A percentile compares a stretch with the other conserved stretches of the same genome.
Conservation (phyloP, 139 green algal species). For the Desmodesmus armatus region DNA sequence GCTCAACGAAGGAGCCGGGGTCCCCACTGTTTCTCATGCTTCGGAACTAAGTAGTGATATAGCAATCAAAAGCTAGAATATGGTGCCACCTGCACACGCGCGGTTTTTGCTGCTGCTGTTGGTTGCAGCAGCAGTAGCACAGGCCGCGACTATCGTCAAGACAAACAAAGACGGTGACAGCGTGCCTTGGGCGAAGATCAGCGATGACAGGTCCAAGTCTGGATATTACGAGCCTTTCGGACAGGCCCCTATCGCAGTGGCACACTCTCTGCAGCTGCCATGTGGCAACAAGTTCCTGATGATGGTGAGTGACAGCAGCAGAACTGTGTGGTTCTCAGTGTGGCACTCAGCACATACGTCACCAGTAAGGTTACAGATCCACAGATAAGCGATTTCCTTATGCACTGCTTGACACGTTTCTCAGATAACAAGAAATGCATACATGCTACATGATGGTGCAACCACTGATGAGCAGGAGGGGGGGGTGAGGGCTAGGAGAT, state of each 20-base stretch:
- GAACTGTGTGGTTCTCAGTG: no score
- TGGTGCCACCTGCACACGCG: not conserved
- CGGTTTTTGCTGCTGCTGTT: not conserved
- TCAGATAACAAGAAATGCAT: no score
- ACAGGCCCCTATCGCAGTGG: conserved; percentile 19
- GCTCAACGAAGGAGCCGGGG: not conserved
- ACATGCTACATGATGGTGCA: no score
- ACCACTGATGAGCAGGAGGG: no score
- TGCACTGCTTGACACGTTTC: no score
- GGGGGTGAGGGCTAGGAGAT: no score
- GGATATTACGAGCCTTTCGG: conserved; percentile 14
- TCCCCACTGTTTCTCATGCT: not conserved
- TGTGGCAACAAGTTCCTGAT: conserved; percentile 23
- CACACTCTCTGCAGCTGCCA: conserved; percentile 24
- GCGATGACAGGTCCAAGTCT: not conserved
- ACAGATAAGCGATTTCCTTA: no score
- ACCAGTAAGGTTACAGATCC: no score
- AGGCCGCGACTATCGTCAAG: not conserved
- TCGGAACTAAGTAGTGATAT: not conserved
- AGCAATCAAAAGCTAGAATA: not conserved
- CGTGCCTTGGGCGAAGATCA: not conserved
- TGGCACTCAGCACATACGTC: no score
- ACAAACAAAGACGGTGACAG: not conserved
- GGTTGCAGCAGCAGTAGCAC: not conserved
- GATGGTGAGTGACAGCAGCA: conserved; percentile 15